Evolutionary conservation across 768 basidiomycete species (phyloP).

Genomic region (Kwoniella dendrophila): DNA sequence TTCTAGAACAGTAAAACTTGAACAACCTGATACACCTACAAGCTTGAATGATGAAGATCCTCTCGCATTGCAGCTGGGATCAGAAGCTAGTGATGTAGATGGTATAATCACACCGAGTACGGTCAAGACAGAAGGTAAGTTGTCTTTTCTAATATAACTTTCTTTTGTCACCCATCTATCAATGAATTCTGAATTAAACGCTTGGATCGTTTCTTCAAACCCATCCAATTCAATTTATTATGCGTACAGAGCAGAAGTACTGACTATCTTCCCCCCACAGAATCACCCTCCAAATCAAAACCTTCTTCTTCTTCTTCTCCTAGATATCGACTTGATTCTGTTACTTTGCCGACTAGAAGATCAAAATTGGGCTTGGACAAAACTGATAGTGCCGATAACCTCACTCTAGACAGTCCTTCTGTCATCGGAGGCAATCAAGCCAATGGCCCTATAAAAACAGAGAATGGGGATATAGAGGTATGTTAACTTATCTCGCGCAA

Average conservation of each 20-base stretch:
- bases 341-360: constrained; percentile 33
- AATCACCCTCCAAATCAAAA: constrained; percentile 19
- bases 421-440: constrained; percentile 11
- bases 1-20: neutral
- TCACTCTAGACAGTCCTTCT: constrained; percentile 37
- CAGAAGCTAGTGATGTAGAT: constrained; percentile 12
- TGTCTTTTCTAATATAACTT: too few relatives aligned
- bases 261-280: too few relatives aligned
- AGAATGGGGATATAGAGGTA: constrained; percentile 25
- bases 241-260: too few relatives aligned
- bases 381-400: constrained; percentile 42
- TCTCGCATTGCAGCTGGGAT: constrained; percentile 3
- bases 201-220: too few relatives aligned
- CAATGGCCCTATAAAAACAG: constrained; percentile 20
- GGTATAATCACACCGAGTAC: constrained; percentile 1
- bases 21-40: constrained; percentile 32
- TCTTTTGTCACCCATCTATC: neutral
- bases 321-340: constrained; percentile 35
- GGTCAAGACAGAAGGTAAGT: constrained; percentile 38
- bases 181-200: too few relatives aligned
- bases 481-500: neutral
- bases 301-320: constrained; percentile 1
- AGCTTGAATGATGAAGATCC: constrained; percentile 30
- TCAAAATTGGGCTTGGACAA: constrained; percentile 42
- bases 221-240: too few relatives aligned